phyloP scores from a whole-genome alignment of 139 green algal species.

The Coelastrella sp. region DNA sequence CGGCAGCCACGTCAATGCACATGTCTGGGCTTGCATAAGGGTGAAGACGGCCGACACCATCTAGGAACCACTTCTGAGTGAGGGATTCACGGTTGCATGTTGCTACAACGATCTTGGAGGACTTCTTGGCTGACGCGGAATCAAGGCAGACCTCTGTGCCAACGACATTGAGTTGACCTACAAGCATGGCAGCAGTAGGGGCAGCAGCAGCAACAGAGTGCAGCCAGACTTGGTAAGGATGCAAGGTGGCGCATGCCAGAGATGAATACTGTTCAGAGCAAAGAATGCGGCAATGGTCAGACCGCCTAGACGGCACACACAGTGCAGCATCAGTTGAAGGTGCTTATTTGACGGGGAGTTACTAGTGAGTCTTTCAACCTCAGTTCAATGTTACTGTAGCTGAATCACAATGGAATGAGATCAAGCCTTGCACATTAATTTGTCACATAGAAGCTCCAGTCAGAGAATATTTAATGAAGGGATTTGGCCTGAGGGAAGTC shows the following conservation, averaged over 20 bases:
- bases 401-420: neutral
- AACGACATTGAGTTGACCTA: neutral
- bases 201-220: too few species aligned
- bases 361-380: too few species aligned
- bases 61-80: neutral
- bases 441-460: too few species aligned
- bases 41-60: neutral
- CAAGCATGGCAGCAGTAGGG: neutral
- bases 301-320: too few species aligned
- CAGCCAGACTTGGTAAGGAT: too few species aligned
- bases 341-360: too few species aligned
- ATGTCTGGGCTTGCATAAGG: neutral
- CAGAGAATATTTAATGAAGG: too few species aligned
- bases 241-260: too few species aligned
- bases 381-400: neutral
- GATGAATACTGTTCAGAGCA: too few species aligned
- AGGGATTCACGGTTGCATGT: neutral
- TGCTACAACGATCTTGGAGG: neutral
- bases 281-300: too few species aligned
- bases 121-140: neutral
- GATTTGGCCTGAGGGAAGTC: neutral
- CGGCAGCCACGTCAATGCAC: neutral
- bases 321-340: too few species aligned
- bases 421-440: too few species aligned
- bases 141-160: neutral